Base-by-base conservation (phyloP, 768 basidiomycete genomes). In the Mycena leptocephala region DNA sequence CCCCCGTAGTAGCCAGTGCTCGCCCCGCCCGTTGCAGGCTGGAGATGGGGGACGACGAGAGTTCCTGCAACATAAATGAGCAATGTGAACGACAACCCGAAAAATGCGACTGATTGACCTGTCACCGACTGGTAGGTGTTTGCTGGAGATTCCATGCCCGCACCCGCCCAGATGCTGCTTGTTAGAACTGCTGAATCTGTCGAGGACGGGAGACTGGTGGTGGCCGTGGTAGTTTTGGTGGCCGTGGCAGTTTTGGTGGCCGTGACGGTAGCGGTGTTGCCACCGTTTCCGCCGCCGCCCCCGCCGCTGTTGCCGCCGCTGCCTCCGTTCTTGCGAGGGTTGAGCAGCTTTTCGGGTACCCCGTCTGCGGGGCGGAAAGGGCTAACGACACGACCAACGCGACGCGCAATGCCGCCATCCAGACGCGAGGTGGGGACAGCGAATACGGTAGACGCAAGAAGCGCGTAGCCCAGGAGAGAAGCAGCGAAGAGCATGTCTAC, bases 331-430 rank as follows among this genome's bases (percentile, higher is more conserved):
- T 39, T n/a, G 43, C 28, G 63, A 26, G 53, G 53, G 33, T 37
- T 35, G 64, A 65, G 41, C 63, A 64, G 32, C 43, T 51, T 35
- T 65, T 51, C 64, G 46, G 46, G 32, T 30, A 65, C 64, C 46
- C 41, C 64, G 64, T 65, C 46, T 35, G 64, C 32, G 43, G 64
- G 64, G n/a, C 41, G 64, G 64, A 65, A 65, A 32, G 64, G 64
- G 64, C 30, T 33, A 37, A 37, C 66, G 53, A 35, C 53, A 28
- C 66, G 65, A 14, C 32, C 56, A 39, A 59, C 56, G 55, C 55
- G 67, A 22, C 56, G 56, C 39, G 43, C 56, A 46, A 61, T 69
- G 56, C 56, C 56, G 43, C 24, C 63, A 65, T 48, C 24, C 11
- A 48, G 28, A 58, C n/a, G 26, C 30, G 30, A 24, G 58, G 37